Base-by-base conservation (phyloP, 106 monocot species). In the Phalaenopsis aphrodite region DNA sequence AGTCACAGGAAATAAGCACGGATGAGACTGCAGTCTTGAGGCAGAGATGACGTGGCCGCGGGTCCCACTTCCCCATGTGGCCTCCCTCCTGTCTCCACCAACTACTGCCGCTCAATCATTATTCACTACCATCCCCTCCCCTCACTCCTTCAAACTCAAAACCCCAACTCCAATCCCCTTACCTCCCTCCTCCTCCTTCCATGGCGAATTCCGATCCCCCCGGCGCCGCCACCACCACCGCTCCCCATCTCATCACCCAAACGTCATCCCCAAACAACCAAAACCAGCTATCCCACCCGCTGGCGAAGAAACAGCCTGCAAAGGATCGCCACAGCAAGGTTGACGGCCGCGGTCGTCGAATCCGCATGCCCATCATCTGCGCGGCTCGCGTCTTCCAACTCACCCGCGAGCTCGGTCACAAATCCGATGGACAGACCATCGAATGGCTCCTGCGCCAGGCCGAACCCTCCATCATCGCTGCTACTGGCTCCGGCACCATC, bases 391-490 rank as follows among this genome's bases (percentile, higher is more conserved):
- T 93, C 65, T 93, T 93, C 85, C 93, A 93, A 84, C 85, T 93
- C 43, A 93, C 93, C 5, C 87, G 93, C 41, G 93, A 93, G 83
- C 93, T 93, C 43, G 93, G 93, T 5, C 93, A 93, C 83, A 93
- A 93, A 78, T 93, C 93, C 81, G 93, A 93, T 75, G 93, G 93
- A 4, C 93, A 93, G 82, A 93, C 93, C 76, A 93, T 93, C 82
- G 93, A 93, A 84, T 93, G 93, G 93, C 93, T 93, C 14, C 91
- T 93, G 75, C 88, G 91, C 55, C 93, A 93, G 77, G 93, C 93
- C 8, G 93, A 93, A 79, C 93, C 93, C 52, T 91, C 93, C 82
- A 93, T 93, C 66, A 93, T 93, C 84, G 93, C 91, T 23, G 93
- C 93, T 74, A 93, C 93, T 36, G 93, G 93, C 56, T 84, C 93